Conservation (phyloP, 768 basidiomycete species). For the Lactarius evosmus region DNA sequence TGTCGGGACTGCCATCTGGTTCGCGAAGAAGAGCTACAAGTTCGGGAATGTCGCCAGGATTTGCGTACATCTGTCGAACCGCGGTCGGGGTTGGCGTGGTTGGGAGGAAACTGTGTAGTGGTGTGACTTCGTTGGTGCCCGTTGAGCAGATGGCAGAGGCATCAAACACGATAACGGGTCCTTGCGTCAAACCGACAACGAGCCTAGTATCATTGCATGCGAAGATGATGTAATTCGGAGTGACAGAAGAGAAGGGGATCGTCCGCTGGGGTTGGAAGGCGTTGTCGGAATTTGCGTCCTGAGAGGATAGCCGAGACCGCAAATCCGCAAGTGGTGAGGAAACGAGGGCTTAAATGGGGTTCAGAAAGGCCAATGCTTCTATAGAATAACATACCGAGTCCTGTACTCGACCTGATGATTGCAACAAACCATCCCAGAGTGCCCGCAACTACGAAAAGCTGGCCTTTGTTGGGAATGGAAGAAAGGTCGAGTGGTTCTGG, state of each 20-base stretch:
- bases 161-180: conserved; percentile 60
- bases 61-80: conserved; percentile 56
- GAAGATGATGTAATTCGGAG: conserved; percentile 55
- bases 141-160: conserved; percentile 48
- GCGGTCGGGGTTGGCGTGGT: conserved; percentile 39
- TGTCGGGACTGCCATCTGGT: conserved; percentile 32
- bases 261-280: conserved; percentile 52
- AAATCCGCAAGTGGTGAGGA: conserved; percentile 60
- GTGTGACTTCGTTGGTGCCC: conserved; percentile 42
- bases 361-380: conserved; percentile 2
- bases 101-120: conserved; percentile 48
- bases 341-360: conserved; percentile 47
- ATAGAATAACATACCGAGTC: conserved; percentile 31
- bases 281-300: conserved; percentile 37
- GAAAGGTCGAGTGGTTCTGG: conserved; percentile 45
- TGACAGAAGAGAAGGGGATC: conserved; percentile 42
- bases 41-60: conserved; percentile 60
- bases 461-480: conserved; percentile 43
- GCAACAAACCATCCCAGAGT: conserved; percentile 70
- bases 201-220: conserved; percentile 59
- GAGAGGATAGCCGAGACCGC: conserved; percentile 50
- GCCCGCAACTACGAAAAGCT: conserved; percentile 58
- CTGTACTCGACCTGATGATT: conserved; percentile 39
- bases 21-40: conserved; percentile 58
- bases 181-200: conserved; percentile 55